phyloP scores from a whole-genome alignment of 1,139 yeast genomes.

The Candida sojae region DNA sequence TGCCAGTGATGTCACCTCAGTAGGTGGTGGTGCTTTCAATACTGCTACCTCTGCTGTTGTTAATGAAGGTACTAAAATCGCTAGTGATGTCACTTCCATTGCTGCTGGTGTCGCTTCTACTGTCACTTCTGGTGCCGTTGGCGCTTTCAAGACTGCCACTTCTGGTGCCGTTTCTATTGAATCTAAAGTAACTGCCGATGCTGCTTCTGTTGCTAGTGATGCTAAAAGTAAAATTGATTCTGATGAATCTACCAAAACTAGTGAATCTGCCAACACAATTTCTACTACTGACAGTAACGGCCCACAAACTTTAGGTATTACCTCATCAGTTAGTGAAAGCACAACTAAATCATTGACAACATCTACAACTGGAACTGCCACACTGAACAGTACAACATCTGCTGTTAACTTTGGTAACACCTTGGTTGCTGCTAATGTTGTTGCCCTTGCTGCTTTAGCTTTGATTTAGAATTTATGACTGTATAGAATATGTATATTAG shows the following conservation, averaged over 20 bases:
- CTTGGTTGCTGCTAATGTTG: constrained; percentile 1
- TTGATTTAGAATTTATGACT: constrained; percentile 2
- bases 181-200: background rate
- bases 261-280: background rate
- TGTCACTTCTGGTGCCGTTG: constrained; percentile 5
- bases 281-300: background rate
- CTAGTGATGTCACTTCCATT: constrained; percentile 6
- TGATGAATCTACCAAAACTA: background rate
- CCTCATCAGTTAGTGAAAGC: constrained; percentile 1
- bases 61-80: background rate
- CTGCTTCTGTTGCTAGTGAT: background rate
- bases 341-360: constrained; percentile 1
- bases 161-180: constrained; percentile 1
- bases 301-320: background rate
- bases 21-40: background rate
- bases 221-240: background rate
- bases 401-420: constrained; percentile 3
- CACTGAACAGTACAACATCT: background rate
- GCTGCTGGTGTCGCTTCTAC: constrained; percentile 3
- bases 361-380: background rate
- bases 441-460: constrained; percentile 6
- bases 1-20: constrained; percentile 2
- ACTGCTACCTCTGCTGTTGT: constrained; percentile 8
- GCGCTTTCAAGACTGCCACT: background rate
- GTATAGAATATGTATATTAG: background rate